Evolutionary conservation across 441 rosid species (phyloP), one percentile per base, ranked within the genome.

Genomic region (Isatis lusitanica): DNA sequence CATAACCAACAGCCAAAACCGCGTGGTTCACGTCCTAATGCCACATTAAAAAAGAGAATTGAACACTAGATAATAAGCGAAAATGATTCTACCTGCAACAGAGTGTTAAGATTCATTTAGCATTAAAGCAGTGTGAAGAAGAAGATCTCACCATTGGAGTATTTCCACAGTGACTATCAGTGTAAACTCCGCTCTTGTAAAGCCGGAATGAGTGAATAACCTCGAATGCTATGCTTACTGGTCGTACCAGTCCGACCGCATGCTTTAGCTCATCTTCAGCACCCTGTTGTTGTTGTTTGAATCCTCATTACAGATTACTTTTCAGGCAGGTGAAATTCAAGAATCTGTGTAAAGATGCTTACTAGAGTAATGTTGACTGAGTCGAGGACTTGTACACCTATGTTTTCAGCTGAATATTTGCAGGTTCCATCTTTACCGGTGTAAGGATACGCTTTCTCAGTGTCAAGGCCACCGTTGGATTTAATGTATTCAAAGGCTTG

Each of bases 401-500:
- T 79, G 68, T 94, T 92, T 76, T 83, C 87, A 0, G 92, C 58
- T 15, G 91, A 85, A 87, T 80, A 94, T 75, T 92, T 87, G 92
- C 99, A 94, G 61, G 9, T 43, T 38, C 77, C 92, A 67, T 88
- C 84, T 76, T 74, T 16, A 39, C 80, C 98, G 0, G 79, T 83
- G 84, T 94, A 94, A 47, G 96, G 98, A 76, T 94, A 92, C 60
- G 96, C 90, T 75, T 78, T 85, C 83, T 91, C 98, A 1, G 99
- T 92, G 64, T 92, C 98, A 24, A 94, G 96, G 47, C 99, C 99
- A 33, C 98, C 98, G 28, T 92, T 92, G 73, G 79, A 87, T 76
- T 91, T 94, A 75, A 94, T 85, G 82, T 92, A 94, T 60, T 94
- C 96, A 26, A 89, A 94, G 67, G 99, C 99, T 78, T 94, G 98